Base-by-base conservation (phyloP, 2,329 filamentous ascomycete species). In the Stachybotrys chlorohalonatus region DNA sequence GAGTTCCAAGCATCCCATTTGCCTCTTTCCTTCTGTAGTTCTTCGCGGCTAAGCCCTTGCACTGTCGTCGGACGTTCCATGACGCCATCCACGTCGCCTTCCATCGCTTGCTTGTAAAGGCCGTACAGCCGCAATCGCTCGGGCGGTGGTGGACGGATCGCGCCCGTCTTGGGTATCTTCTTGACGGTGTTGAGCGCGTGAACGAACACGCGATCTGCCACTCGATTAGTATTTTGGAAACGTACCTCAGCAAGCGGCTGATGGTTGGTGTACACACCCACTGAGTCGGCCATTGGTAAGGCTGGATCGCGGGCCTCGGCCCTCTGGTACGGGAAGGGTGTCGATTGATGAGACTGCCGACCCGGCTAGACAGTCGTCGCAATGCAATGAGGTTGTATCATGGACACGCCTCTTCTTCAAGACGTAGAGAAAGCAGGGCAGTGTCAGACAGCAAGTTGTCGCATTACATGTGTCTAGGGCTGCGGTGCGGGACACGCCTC, bases 121-220 rank as follows among this genome's bases (percentile, higher is more conserved):
- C 94, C 94, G 86, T 99, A 99, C 58, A 99, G 87, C 56, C 89
- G 88, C 63, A 99, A 79, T 55, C 94, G 87, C 66, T 95, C 92
- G 57, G 81, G 77, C 2, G 91, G 83, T 51, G 94, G 94, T 49
- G 94, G 94, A 58, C 94, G 87, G 59, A 90, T 85, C 53, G 90
- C 90, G 59, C 94, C 93, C 16, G 92, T 96, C 67, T 94, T 93
- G 63, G 89, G 89, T 63, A 99, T 95, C 74, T 95, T 95, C 74
- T 96, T 96, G 65, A 99, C 93, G 30, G 94, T 97, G 75, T 96
- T 96, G 72, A 99, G 87, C 61, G 94, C 94, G 83, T 99, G 93
- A 70, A 95, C 93, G 73, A 99, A 99, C 68, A 99, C 94, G 73
- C 94, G 88, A 76, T 99, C 94, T 97, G 64, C 48, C 7, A 42